Conservation (phyloP, 768 basidiomycete genomes). For the Hortiboletus campestris region DNA sequence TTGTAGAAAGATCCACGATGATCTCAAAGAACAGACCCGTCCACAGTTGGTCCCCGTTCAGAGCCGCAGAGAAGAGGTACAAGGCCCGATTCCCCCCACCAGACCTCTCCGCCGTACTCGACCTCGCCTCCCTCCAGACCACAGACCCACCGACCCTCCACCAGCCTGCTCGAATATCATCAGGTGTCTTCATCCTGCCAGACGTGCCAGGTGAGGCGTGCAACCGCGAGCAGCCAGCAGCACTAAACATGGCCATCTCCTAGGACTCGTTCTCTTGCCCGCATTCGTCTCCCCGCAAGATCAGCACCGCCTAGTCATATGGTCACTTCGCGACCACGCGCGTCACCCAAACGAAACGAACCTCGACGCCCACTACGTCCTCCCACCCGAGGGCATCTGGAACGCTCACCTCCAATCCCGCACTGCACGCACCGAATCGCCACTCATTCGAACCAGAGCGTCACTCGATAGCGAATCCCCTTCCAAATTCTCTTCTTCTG, state of each 20-base stretch:
- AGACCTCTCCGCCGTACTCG: conserved; percentile 66
- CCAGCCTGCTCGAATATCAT: conserved; percentile 4
- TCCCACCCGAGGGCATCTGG: conserved; percentile 82
- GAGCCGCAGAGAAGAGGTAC: conserved; percentile 76
- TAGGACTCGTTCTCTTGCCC: conserved; percentile 86
- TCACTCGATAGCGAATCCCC: conserved; percentile 14
- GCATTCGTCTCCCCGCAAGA: conserved; percentile 57
- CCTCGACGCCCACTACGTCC: conserved; percentile 79
- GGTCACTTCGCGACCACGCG: conserved; percentile 77
- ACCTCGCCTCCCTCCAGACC: conserved; percentile 49
- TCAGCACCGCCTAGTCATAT: conserved; percentile 68
- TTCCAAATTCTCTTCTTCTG: conserved; percentile 28
- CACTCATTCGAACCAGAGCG: conserved; percentile 39
- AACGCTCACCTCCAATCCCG: conserved; percentile 43
- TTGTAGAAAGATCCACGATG: conserved; percentile 31
- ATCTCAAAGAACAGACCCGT: conserved; percentile 45
- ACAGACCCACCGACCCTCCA: background rate
- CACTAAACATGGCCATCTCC: background rate
- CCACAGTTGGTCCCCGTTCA: conserved; percentile 69
- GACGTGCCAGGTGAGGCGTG: conserved; percentile 41
- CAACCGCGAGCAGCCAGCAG: background rate
- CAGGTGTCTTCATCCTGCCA: conserved; percentile 9
- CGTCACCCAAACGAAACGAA: conserved; percentile 83
- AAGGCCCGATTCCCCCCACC: conserved; percentile 79
- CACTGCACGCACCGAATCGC: conserved; percentile 37